A percentile compares a stretch with the other conserved stretches of the same genome.
These are phyloP conservation scores for Suillus occidentalis DNA, from an alignment of 768 basidiomycete genomes.

Conservation along the genomic window DNA sequence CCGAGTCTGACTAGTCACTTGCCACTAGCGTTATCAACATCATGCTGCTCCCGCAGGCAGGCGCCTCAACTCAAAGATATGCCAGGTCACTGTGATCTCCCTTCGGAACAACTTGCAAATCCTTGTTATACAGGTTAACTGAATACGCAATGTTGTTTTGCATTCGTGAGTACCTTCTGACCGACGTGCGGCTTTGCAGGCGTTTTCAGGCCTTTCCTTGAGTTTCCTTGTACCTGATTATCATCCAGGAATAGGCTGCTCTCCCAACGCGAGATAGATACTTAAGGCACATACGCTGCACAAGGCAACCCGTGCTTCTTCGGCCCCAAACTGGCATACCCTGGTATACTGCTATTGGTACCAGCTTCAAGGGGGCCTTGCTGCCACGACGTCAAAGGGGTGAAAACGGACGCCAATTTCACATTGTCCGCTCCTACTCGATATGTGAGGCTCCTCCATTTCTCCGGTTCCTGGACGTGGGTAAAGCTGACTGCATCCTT, in stretches of 20 bases:
- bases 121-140: neutral
- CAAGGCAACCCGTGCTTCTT: neutral
- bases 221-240: slow-evolving; percentile 6
- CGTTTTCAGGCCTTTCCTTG: neutral
- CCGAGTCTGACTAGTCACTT: slow-evolving; percentile 1
- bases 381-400: slow-evolving; percentile 1
- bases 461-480: slow-evolving; percentile 4
- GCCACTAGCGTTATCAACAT: neutral
- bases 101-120: neutral
- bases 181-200: neutral
- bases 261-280: slow-evolving; percentile 4
- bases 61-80: neutral
- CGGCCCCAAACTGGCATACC: neutral
- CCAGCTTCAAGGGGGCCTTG: neutral
- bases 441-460: neutral
- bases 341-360: neutral
- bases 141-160: neutral
- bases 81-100: no score
- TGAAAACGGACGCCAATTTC: neutral
- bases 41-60: neutral
- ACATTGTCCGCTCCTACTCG: neutral
- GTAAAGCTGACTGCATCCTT: neutral
- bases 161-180: neutral
- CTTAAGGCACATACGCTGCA: slow-evolving; percentile 6
- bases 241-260: slow-evolving; percentile 7